Conservation (phyloP, 2,329 filamentous ascomycete genomes). For the Stachybotrys chlorohalonatus region DNA sequence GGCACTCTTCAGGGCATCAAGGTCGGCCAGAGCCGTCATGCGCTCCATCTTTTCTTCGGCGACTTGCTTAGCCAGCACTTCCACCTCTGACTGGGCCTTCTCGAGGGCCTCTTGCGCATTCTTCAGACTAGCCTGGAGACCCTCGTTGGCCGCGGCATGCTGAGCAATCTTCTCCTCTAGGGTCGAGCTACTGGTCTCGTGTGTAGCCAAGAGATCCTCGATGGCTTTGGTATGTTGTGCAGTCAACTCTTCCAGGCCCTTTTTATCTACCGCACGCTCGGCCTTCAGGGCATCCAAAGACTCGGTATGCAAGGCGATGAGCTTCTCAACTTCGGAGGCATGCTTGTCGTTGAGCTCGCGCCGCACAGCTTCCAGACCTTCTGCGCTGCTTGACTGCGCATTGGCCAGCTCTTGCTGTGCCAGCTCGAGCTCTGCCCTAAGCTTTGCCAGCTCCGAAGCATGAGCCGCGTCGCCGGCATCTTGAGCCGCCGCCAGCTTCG, state of each 20-base stretch:
- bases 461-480: constrained; percentile 17
- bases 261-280: constrained; percentile 25
- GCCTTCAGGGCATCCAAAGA: constrained; percentile 30
- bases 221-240: constrained; percentile 26
- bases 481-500: constrained; percentile 20
- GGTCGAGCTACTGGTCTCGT: constrained; percentile 21
- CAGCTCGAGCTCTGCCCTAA: constrained; percentile 19
- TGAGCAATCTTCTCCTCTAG: constrained; percentile 25
- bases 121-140: constrained; percentile 26
- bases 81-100: constrained; percentile 37
- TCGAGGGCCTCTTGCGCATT: constrained; percentile 31
- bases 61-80: constrained; percentile 42
- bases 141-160: constrained; percentile 24
- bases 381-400: constrained; percentile 30
- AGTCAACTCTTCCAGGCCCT: constrained; percentile 34
- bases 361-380: constrained; percentile 35
- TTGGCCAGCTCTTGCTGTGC: constrained; percentile 28
- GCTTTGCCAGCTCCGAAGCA: constrained; percentile 20
- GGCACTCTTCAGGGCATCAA: constrained; percentile 47
- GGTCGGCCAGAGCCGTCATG: constrained; percentile 48
- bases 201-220: constrained; percentile 30
- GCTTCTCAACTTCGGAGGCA: constrained; percentile 37
- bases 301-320: constrained; percentile 32
- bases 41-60: constrained; percentile 52
- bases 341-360: constrained; percentile 35